A percentile compares a stretch with the other conserved stretches of the same genome.
These are phyloP conservation scores for Chlorophyllum brunneum DNA, from an alignment of 768 basidiomycete species.

Conservation along the genomic window DNA sequence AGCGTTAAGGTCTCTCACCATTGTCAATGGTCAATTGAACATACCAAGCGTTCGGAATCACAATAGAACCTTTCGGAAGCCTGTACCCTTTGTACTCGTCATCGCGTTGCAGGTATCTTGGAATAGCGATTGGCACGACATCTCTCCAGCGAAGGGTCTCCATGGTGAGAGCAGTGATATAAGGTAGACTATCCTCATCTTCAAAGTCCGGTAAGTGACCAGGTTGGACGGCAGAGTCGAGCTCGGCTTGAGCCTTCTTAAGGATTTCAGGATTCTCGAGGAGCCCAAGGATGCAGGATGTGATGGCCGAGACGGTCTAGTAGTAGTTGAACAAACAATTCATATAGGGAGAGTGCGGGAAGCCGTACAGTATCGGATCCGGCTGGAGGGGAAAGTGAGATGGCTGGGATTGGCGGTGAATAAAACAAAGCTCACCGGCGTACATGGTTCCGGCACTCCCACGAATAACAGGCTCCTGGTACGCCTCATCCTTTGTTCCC, in stretches of 20 bases:
- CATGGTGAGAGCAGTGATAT: constrained; percentile 26
- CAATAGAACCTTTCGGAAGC: constrained; percentile 28
- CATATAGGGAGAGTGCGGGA: background rate
- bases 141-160: constrained; percentile 27
- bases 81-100: constrained; percentile 28
- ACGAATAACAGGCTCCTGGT: constrained; percentile 21
- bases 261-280: constrained; percentile 20
- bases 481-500: constrained; percentile 5
- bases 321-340: background rate
- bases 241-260: constrained; percentile 31
- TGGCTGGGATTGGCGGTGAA: background rate
- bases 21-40: background rate
- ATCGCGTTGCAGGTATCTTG: constrained; percentile 20
- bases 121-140: constrained; percentile 24
- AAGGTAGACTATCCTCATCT: constrained; percentile 24
- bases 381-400: constrained; percentile 7
- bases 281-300: constrained; percentile 14
- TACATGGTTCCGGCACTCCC: constrained; percentile 21
- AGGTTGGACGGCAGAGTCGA: constrained; percentile 28
- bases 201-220: constrained; percentile 29
- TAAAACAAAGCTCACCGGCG: constrained; percentile 13
- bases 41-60: constrained; percentile 31
- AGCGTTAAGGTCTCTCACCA: no score
- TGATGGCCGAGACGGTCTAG: constrained; percentile 11
- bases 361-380: constrained; percentile 19